Base-by-base conservation (phyloP, 352 stramenopile genomes). In the Globisporangium solare region DNA sequence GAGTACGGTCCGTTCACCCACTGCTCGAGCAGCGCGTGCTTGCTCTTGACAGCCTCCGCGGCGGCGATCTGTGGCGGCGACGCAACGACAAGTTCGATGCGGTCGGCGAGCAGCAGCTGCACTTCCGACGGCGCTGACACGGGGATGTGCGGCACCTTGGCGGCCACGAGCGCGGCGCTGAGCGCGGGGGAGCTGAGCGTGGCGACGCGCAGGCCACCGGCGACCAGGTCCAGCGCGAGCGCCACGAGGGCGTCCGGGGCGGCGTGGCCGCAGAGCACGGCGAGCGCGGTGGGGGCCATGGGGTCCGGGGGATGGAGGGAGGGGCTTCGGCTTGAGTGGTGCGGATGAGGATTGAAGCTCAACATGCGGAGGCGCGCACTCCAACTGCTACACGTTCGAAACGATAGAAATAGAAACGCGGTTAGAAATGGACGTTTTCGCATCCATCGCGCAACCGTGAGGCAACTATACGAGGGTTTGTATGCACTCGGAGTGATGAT, bases 1-100 rank as follows among this genome's bases (percentile, higher is more conserved):
- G 81, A 74, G 56, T 82, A 87, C 35, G 82, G 73, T 54, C 85
- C 85, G 14, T 74, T 83, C 51, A 91, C 76, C 86, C 79, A 94
- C 43, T 66, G 53, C 47, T 76, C 69, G 46, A 94, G 69, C 10
- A 69, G 69, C 27, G 66, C 58, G 58, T 85, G 76, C 41, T 63
- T 58, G 54, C 47, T 56, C 60, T 84, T 84, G 56, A 55, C 41
- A 1, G 70, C 58, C 39, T 75, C 70, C 27, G 52, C 64, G 2
- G 66, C 56, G 6, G 66, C 66, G 3, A 66, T 51, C 6, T 66
- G 63, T 18, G 81, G 80, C 13, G 78, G 73, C 27, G 85, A 61
- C 22, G 80, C 80, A 7, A 93, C 63, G 17, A 93, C 83, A 15
- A 83, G 70, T 61, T 82, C 68, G 22, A 93, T 70, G 50, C 75